phyloP scores from a whole-genome alignment of 257 asterid genomes.

The Gynochthodes officinalis region DNA sequence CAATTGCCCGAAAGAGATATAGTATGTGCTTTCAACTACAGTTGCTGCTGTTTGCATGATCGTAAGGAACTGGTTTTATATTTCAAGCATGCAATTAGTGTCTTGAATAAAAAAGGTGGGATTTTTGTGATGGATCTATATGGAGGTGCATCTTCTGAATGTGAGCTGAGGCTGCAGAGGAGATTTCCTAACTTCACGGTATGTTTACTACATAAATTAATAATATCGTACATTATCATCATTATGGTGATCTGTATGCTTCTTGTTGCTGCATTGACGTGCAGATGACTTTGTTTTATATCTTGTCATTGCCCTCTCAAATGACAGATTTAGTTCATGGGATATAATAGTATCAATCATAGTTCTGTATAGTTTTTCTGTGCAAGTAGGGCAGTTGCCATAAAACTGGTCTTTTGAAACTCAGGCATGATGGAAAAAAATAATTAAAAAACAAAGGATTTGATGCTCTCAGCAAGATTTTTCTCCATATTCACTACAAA shows the following conservation, averaged over 20 bases:
- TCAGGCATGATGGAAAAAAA: background rate
- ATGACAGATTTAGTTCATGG: background rate
- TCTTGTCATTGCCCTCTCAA: background rate
- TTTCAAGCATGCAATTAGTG: constrained; percentile 61
- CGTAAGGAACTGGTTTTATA: constrained; percentile 77
- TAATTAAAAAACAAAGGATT: too few species aligned
- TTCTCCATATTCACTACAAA: background rate
- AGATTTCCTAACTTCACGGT: constrained; percentile 86
- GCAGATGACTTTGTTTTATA: background rate
- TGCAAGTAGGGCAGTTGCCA: background rate
- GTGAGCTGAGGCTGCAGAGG: constrained; percentile 82
- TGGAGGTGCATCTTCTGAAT: constrained; percentile 94
- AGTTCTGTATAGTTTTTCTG: background rate
- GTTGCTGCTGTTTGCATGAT: constrained; percentile 92
- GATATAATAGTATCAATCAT: background rate
- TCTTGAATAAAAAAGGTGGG: constrained; percentile 71
- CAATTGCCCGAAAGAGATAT: constrained; percentile 75
- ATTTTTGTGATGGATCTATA: constrained; percentile 91
- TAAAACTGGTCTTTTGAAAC: background rate
- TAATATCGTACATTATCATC: background rate
- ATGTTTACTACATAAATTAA: constrained; percentile 8
- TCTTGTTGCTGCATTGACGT: background rate
- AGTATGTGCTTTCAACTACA: constrained; percentile 95
- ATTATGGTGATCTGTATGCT: background rate
- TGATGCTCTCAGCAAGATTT: constrained; percentile 6